These are phyloP conservation scores for Penicillium sclerotiorum DNA, from an alignment of 2,329 filamentous ascomycete genomes.

Conservation along the genomic window DNA sequence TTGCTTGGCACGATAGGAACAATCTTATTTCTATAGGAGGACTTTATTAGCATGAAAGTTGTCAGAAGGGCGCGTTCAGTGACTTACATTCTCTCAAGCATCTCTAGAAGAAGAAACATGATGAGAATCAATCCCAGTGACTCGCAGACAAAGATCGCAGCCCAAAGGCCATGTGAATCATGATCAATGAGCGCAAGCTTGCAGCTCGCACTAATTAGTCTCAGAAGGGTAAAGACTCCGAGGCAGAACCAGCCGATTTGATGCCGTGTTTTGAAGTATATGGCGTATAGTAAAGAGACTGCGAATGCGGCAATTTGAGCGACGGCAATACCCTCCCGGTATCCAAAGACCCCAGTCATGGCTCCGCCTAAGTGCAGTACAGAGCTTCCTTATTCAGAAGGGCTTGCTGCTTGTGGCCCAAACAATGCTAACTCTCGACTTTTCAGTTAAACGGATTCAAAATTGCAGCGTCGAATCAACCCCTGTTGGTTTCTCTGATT, in stretches of 20 bases:
- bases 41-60: background rate
- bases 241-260: conserved; percentile 22
- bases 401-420: no score
- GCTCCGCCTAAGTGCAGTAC: no score
- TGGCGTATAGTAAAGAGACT: conserved; percentile 3
- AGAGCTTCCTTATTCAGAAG: no score
- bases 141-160: conserved; percentile 21
- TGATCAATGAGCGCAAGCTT: conserved; percentile 17
- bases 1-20: conserved; percentile 2
- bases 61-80: no score
- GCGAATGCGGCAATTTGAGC: conserved; percentile 14
- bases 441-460: no score
- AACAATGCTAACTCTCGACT: no score
- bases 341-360: conserved; percentile 9
- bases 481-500: no score
- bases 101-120: conserved; percentile 18
- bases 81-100: conserved; percentile 18
- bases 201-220: conserved; percentile 16
- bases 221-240: conserved; percentile 13
- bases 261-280: conserved; percentile 9
- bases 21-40: conserved; percentile 13
- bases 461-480: no score
- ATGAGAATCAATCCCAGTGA: conserved; percentile 20
- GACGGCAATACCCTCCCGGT: conserved; percentile 17
- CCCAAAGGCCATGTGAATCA: conserved; percentile 15